Conservation (phyloP, 73 alveolate genomes). For the Uronychia binucleata region DNA sequence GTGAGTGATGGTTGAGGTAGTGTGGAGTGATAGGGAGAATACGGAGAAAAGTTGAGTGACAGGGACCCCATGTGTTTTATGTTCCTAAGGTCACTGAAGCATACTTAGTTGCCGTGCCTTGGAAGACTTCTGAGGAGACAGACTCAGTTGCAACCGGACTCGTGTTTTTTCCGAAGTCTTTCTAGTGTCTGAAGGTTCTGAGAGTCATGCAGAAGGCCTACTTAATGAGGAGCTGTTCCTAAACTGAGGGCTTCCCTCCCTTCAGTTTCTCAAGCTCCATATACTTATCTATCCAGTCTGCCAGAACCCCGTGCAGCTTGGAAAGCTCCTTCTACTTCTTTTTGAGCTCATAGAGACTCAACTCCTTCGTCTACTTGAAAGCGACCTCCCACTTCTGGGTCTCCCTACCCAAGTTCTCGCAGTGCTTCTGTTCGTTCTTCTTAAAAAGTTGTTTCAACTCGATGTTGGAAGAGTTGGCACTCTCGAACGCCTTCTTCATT, state of each 20-base stretch:
- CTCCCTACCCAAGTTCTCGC: conserved; percentile 18
- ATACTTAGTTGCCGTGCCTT: background rate
- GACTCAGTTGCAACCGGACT: background rate
- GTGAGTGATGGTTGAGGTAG: too few relatives aligned
- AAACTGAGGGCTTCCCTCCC: background rate
- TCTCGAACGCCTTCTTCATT: conserved; percentile 20
- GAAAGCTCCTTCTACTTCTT: conserved; percentile 43
- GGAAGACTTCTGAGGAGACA: background rate
- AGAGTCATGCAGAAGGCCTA: too few relatives aligned
- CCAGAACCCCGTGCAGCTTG: conserved; percentile 30
- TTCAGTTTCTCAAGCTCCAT: conserved; percentile 15
- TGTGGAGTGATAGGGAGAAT: too few relatives aligned
- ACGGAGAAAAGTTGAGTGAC: background rate
- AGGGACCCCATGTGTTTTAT: background rate
- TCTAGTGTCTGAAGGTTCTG: background rate
- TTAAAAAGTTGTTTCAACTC: conserved; percentile 23
- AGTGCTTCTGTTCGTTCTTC: conserved; percentile 30
- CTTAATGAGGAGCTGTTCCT: background rate
- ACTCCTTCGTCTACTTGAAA: conserved; percentile 31
- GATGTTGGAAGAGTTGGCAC: conserved; percentile 1
- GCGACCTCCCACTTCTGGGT: conserved; percentile 37
- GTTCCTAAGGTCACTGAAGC: background rate
- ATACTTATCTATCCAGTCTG: conserved; percentile 44
- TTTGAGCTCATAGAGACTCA: conserved; percentile 26
- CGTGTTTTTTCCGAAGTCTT: background rate